These are phyloP conservation scores for Effrenium voratum DNA, from an alignment of 73 alveolate genomes.

Conservation along the genomic window DNA sequence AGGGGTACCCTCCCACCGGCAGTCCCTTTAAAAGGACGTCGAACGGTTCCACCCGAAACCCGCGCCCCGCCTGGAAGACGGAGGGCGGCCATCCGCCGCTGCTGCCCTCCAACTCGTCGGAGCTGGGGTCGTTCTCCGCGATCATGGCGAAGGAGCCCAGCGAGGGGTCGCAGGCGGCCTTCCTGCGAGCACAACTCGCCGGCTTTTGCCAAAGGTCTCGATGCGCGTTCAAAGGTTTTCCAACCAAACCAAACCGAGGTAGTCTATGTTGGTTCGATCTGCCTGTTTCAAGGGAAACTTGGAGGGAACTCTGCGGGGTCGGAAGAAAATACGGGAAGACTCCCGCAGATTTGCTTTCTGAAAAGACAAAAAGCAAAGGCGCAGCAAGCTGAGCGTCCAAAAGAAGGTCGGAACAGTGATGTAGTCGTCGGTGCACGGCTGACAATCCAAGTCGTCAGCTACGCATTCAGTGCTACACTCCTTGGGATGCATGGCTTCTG, in stretches of 20 bases:
- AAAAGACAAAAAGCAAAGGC: not conserved
- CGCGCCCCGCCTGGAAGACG: constrained; percentile 1
- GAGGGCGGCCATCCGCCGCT: constrained; percentile 75
- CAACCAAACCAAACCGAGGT: not conserved
- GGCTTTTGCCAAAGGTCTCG: not conserved
- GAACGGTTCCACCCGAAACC: not conserved
- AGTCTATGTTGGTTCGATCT: not conserved
- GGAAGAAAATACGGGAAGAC: too few species aligned
- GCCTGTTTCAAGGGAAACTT: not conserved
- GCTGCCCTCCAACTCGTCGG: constrained; percentile 42
- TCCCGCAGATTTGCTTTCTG: too few species aligned
- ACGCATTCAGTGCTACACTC: not conserved
- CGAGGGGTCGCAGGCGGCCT: constrained; percentile 61
- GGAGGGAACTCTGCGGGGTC: not conserved
- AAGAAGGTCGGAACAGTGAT: constrained; percentile 65
- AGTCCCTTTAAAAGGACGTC: too few species aligned
- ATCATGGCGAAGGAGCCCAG: constrained; percentile 12
- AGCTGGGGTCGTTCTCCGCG: constrained; percentile 71
- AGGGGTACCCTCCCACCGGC: too few species aligned
- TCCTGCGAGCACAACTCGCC: constrained; percentile 47
- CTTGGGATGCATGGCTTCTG: not conserved
- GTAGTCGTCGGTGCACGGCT: not conserved
- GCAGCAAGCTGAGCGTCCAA: constrained; percentile 22
- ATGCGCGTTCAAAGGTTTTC: not conserved
- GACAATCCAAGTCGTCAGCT: not conserved